Base-by-base conservation (phyloP, 305 asterid species). In the Fraxinus greggii region DNA sequence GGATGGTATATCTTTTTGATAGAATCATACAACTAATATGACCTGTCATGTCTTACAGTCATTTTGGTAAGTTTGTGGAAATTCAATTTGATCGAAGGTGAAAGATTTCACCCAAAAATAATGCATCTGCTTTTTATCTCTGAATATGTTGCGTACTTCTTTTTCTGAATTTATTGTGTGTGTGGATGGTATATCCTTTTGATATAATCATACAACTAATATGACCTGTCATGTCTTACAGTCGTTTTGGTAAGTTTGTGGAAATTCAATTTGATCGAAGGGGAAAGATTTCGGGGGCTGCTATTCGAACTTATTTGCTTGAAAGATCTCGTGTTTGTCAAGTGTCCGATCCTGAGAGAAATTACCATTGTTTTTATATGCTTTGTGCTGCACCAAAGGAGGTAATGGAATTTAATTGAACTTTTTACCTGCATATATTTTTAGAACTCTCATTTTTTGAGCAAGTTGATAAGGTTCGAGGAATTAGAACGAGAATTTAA, bases 281-380 rank as follows among this genome's bases (percentile, higher is more conserved):
- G 45, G 97, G 97, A 79, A 90, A 92, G 82, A 93, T 93, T 76
- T 92, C 96, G 38, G 98, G 98, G 79, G 98, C 98, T 80, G 98
- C 98, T 72, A 89, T 93, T 82, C 85, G 98, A 86, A 93, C 98
- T 4, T 93, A 92, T 87, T 88, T 93, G 92, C 93, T 93, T 4
- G 98, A 93, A 85, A 90, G 97, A 88, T 93, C 97, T 81, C 98
- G 98, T 85, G 98, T 93, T 86, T 93, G 98, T 79, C 97, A 92
- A 86, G 42, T 93, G 77, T 93, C 98, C 36, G 98, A 93, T 91
- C 98, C 98, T 15, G 98, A 93, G 89, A 90, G 98, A 81, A 93
- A 93, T 80, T 93, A 93, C 85, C 98, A 93, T 77, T 93, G 97
- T 85, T 93, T 93, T 89, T 93, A 93, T 81, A 89, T 93, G 94